Base-by-base conservation (phyloP, 306 rosid species). In the Rosa rugosa region DNA sequence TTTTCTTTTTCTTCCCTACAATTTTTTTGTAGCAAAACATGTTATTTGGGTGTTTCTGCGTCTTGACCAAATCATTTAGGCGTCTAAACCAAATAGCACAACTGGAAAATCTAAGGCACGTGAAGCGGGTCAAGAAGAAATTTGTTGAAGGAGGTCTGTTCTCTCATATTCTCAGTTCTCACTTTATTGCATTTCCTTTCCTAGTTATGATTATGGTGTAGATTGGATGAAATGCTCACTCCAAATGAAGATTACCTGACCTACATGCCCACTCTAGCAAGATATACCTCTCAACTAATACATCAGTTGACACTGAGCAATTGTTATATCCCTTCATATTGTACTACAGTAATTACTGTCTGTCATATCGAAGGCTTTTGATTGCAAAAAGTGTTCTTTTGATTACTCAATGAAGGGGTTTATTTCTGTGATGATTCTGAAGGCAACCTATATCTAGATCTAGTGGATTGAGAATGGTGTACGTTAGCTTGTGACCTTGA, bases 101-200 rank as follows among this genome's bases (percentile, higher is more conserved):
- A 0, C 88, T 91, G 27, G 93, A 93, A 83, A 75, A 73, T 83
- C 91, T 90, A 41, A 88, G 88, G 31, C 99, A 95, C 31, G 91
- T 90, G 67, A 92, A 92, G 80, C 93, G 99, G 70, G 85, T 95
- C 77, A 86, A 71, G 70, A 95, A 95, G 90, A 88, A 89, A 68
- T 75, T 47, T 69, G 75, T 88, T 6, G 81, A 86, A 87, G 94
- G 85, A 82, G 94, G 91, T 20, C 13, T 31, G 36, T 31, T 73
- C 46, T 78, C 70, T 36, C n/a, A 34, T 34, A 25, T 64, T 64
- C 44, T 63, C 42, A 5, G 1, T 62, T 63, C 8, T 16, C 44
- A 14, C 5, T 1, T 5, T 16, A 16, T 38, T 20, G 2, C n/a
- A 1, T 36, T 38, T 34, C 14, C 17, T 25, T 53, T 53, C 23